Evolutionary conservation across 2,329 filamentous ascomycete species (phyloP).

Genomic region (Geosmithia putterillii): DNA sequence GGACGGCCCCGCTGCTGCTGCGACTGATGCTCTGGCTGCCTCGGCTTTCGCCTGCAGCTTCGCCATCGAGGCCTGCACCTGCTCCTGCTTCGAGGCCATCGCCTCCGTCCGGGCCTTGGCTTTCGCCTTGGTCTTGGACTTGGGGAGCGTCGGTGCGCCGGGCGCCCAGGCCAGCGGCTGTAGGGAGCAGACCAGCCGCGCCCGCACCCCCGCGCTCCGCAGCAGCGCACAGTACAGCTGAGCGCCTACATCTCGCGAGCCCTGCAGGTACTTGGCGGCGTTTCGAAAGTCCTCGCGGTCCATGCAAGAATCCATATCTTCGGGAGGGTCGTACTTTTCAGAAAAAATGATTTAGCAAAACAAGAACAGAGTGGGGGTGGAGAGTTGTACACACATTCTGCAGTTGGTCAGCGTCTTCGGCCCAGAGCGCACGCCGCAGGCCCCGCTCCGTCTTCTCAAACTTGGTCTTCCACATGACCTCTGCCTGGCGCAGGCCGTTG

Average conservation of each 20-base stretch:
- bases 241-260: slow-evolving; percentile 80
- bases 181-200: slow-evolving; percentile 79
- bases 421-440: slow-evolving; percentile 61
- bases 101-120: slow-evolving; percentile 13
- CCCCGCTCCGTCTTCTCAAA: slow-evolving; percentile 65
- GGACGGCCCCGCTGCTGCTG: slow-evolving; percentile 5
- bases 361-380: background rate
- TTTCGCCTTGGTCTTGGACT: slow-evolving; percentile 13
- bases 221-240: slow-evolving; percentile 85
- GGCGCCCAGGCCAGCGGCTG: slow-evolving; percentile 65
- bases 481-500: slow-evolving; percentile 61
- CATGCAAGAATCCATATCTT: slow-evolving; percentile 53
- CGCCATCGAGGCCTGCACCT: slow-evolving; percentile 24
- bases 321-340: slow-evolving; percentile 39
- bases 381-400: slow-evolving; percentile 33
- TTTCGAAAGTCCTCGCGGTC: slow-evolving; percentile 62
- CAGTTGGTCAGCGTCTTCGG: slow-evolving; percentile 50
- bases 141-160: slow-evolving; percentile 34
- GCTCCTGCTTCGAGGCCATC: slow-evolving; percentile 19
- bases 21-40: slow-evolving; percentile 9
- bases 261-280: slow-evolving; percentile 56
- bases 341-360: background rate
- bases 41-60: slow-evolving; percentile 21
- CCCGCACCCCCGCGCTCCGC: slow-evolving; percentile 67
- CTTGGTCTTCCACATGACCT: slow-evolving; percentile 52